Base-by-base conservation (phyloP, 1,284 basidiomycete species). In the Malassezia sp. region DNA sequence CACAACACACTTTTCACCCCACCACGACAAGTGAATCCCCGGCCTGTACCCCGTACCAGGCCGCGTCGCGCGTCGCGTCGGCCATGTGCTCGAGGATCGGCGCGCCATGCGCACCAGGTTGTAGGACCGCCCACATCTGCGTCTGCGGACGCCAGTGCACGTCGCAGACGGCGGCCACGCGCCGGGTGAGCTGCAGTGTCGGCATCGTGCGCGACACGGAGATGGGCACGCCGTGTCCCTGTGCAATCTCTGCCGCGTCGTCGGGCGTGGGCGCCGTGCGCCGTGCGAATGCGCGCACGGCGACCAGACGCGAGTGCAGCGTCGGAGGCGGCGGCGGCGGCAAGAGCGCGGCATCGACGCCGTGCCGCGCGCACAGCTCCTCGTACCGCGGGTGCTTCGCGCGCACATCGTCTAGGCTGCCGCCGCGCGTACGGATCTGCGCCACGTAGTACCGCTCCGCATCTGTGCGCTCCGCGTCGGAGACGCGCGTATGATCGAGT, bases 401-500 rank as follows among this genome's bases (percentile, higher is more conserved):
- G 37, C 11, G 27, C n/a, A n/a, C n/a, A n/a, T n/a, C n/a, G n/a
- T n/a, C n/a, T n/a, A n/a, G n/a, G n/a, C n/a, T n/a, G n/a, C n/a
- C n/a, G n/a, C n/a, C n/a, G n/a, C n/a, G n/a, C n/a, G n/a, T n/a
- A n/a, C n/a, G n/a, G n/a, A n/a, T 27, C 12, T 22, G 17, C 3
- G 30, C 45, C 23, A 57, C 36, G 24, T 26, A 50, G 64, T 83
- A 85, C 31, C 86, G 71, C 71, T 95, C 89, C 38, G 83, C 80
- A 61, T 95, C 90, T n/a, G 72, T 75, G 28, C 90, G 76, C 66
- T 91, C 87, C 52, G 77, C 78, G 7, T 70, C 46, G 4, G 80
- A 77, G 41, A 90, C 78, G 81, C 85, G 61, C 37, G 51, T 52
- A 18, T 80, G 81, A 69, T 95, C 85, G 30, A 93, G 77, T 24